Base-by-base conservation (phyloP, 805 yeast species). In the Starmerella ratchasimensis region DNA sequence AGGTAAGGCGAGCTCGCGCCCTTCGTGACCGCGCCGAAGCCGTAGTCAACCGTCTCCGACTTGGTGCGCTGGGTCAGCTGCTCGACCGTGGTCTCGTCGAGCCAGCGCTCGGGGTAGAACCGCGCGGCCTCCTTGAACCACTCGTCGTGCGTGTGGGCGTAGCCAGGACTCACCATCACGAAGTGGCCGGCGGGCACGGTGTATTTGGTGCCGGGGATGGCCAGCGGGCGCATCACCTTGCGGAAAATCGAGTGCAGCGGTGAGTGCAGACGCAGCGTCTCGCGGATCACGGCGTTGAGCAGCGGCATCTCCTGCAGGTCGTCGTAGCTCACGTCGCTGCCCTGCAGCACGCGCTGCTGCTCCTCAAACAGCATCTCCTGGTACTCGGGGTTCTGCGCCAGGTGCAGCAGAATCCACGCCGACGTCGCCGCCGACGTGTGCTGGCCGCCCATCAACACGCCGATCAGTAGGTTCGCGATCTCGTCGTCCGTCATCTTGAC, bases 361-460 rank as follows among this genome's bases (percentile, higher is more conserved):
- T 90, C 97, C 43, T 72, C 61, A 56, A 69, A 79, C 35, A 90
- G 60, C 55, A 76, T 80, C 42, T 86, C 80, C 64, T 83, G 95
- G 44, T 88, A 63, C 28, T 80, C 79, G 32, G 93, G 93, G 53
- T 73, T 68, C 52, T 79, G 93, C 48, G 84, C 96, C 44, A 90
- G 68, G 57, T 90, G 97, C 47, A 90, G 69, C 55, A 90, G 65
- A 54, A 76, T 75, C 98, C 98, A 90, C 14, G 96, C 80, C 28
- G 94, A 80, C 17, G 98, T 90, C 18, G 97, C 72, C 31, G 97
- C 90, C 46, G 94, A 80, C 20, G 98, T 90, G 61, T 90, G 98
- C 66, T 90, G 98, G 46, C 98, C 98, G 53, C 98, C 98, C 98
- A 90, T 90, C 44, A 90, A 68, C 38, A 90, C 79, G 60, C 97